Evolutionary conservation across 768 basidiomycete genomes (phyloP), one percentile per base, ranked within the genome.

Genomic region (Rhizopogon vinicolor): DNA sequence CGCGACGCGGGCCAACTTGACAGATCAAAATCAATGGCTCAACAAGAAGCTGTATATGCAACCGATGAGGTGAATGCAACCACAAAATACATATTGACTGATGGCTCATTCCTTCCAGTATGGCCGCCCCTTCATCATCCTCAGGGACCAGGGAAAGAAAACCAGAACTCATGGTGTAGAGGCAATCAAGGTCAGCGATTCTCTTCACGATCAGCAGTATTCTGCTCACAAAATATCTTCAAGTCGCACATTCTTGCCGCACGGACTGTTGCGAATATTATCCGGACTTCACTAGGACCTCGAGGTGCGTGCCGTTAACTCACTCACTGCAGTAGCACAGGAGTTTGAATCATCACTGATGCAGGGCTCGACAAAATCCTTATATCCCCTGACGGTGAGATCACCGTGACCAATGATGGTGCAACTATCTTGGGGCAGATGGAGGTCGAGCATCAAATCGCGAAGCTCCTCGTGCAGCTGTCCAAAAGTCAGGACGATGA

Each of bases 401-500:
- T 99, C 65, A 98, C 95, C 33, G 96, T 98, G 39, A 98, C 97
- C 13, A 99, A 99, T 73, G 97, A 99, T 73, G 97, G 97, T 49
- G 97, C 97, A 6, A 99, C 97, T 22, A 99, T 99, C 63, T 78
- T 99, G 54, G 85, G 93, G 22, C 96, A 98, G 77, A 98, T 99
- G 94, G 93, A 97, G 71, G 95, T 98, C 51, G 96, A 98, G 66
- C 96, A 99, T 69, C 96, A 96, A 76, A 96, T 99, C 66, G 97
- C 97, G 57, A 99, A 97, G 74, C 82, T 99, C 44, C 82, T 99
- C 35, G 97, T 99, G 2, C 91, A 98, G 67, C 79, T 98, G 41
- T 95, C 93, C 16, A 96, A 95, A 78, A 93, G 91, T 69, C 97
- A 99, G 76, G 97, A 99, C 70, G 97, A 99, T 71, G 97, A 99